These are phyloP conservation scores for Curvularia lunata DNA, from an alignment of 2,329 filamentous ascomycete species.

Conservation along the genomic window DNA sequence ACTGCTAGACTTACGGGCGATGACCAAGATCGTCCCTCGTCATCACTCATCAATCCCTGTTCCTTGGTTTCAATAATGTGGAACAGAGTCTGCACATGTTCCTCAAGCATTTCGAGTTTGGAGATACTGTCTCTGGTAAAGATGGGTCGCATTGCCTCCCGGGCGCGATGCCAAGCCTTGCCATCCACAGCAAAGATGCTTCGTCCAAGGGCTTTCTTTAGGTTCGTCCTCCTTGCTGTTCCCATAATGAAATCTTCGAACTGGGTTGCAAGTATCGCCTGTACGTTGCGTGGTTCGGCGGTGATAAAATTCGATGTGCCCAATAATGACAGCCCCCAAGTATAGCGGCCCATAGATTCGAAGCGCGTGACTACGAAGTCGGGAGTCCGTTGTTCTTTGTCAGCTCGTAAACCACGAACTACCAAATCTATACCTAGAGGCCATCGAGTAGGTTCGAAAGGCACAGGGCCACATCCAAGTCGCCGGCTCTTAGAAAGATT, in stretches of 20 bases:
- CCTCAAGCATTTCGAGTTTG: constrained; percentile 8
- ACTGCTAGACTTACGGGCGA: constrained; percentile 7
- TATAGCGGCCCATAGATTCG: constrained; percentile 5
- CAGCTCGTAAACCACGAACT: constrained; percentile 1
- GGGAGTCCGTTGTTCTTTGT: constrained; percentile 10
- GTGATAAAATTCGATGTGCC: constrained; percentile 9
- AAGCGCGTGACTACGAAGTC: constrained; percentile 8
- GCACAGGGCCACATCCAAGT: constrained; percentile 7
- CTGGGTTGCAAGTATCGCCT: constrained; percentile 13
- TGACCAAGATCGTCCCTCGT: constrained; percentile 1
- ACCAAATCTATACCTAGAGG: constrained; percentile 9
- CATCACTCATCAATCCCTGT: background rate
- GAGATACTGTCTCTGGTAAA: constrained; percentile 9
- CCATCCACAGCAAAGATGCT: constrained; percentile 17
- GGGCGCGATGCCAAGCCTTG: constrained; percentile 8
- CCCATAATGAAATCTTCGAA: constrained; percentile 15
- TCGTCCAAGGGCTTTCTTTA: constrained; percentile 10
- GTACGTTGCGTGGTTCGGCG: constrained; percentile 11
- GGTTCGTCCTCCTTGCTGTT: constrained; percentile 5
- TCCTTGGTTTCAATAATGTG: background rate
- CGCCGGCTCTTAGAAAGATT: constrained; percentile 1
- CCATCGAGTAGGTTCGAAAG: background rate
- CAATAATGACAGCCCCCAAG: constrained; percentile 6
- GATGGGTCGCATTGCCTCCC: constrained; percentile 14
- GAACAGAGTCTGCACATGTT: constrained; percentile 6